Base-by-base conservation (phyloP, 164 flowering plant genomes). In the Kingdonia uniflora region DNA sequence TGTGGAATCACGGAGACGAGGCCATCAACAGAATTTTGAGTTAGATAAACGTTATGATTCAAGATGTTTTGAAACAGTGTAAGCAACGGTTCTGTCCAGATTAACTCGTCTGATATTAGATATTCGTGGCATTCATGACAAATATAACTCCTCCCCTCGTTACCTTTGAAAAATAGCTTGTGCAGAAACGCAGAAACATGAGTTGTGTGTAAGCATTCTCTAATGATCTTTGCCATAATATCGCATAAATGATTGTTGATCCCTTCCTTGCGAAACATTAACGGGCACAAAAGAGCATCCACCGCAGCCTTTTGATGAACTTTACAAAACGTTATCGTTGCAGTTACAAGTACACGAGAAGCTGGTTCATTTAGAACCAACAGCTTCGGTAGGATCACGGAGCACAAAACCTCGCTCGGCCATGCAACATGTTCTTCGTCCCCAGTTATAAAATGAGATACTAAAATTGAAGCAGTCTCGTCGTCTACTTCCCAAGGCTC, bases 181-280 rank as follows among this genome's bases (percentile, higher is more conserved):
- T 80, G 88, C 68, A 81, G 85, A 58, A 81, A 74, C 42, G 89
- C 75, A 21, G 92, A 77, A 58, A 74, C 82, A 65, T 85, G 97
- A 64, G 76, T 82, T 0, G 80, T 66, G 66, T 81, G 97, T 72
- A 83, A 64, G 68, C 84, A 82, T 57, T 87, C 96, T 55, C 42
- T 85, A 17, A 80, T 49, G 15, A 85, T 65, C 68, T 74, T 78
- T 8, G 85, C 59, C 25, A 85, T 41, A 17, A 77, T 70, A 53
- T 85, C 87, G 20, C 84, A 78, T 0, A 76, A 65, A 20, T 57
- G 72, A 17, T 57, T 72, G 64, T 80, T 83, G 41, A 88, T 67
- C 24, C 97, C 92, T 14, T 68, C 76, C 33, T 43, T 65, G 19
- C 63, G 59, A 23, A 78, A 67, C 39, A 81, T 51, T 48, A 84